Evolutionary conservation across 805 yeast genomes (phyloP), one percentile per base, ranked within the genome.

Genomic region (Tetrapisispora namnaoensis): DNA sequence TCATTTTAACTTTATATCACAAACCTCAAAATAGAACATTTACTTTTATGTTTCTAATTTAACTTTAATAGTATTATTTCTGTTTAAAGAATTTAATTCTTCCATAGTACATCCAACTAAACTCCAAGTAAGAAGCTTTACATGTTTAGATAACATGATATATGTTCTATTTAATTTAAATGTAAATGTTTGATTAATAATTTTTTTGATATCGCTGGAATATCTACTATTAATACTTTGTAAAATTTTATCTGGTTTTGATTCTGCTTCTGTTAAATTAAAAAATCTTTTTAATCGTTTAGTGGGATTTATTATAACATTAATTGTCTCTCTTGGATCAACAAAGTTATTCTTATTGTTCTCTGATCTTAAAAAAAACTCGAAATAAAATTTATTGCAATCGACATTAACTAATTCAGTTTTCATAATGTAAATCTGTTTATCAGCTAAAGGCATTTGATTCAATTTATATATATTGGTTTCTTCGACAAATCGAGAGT

Each of bases 61-160:
- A 1, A 45, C 43, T 16, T 17, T 21, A 2, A 44, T 32, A 3
- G 32, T 2, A 43, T 34, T 35, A 5, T 44, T 27, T 27, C 13
- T 27, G 16, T n/a, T 36, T 32, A 43, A 41, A 21, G 47, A 44
- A 27, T 45, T 28, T 44, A 51, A 24, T 27, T 51, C 54, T 42
- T 43, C 44, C 30, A 52, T 35, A 7, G 55, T 45, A 37, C 48
- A 48, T 17, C 48, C 53, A 5, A 50, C 28, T 4, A 51, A 51
- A 16, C 30, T 20, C 53, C 55, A 50, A 4, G 37, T 42, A n/a
- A 40, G 40, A 46, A 52, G 20, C 9, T 36, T 22, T 8, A 18
- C 32, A 16, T 40, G 41, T 6, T 35, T 36, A 8, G 45, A 32
- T 27, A 46, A 13, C 28, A 41, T 35, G 3, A 40, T 36, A 8